Base-by-base conservation (phyloP, 2,329 filamentous ascomycete species). In the Penicillium paneum region DNA sequence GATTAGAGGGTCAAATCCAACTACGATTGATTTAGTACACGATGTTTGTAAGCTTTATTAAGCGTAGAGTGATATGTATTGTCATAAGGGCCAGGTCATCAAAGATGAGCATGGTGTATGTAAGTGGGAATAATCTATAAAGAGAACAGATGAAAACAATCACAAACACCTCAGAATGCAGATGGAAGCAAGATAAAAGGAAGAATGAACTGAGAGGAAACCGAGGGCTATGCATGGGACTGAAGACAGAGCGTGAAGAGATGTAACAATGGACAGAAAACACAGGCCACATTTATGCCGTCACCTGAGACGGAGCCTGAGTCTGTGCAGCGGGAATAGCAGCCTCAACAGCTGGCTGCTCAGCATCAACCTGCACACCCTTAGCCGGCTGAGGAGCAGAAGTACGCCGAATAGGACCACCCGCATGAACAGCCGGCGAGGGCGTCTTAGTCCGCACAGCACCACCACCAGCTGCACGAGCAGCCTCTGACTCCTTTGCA, bases 391-490 rank as follows among this genome's bases (percentile, higher is more conserved):
- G 61, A 2, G 71, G 67, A 45, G 70, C 63, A 42, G 67, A 66
- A 45, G 63, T 66, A 26, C 69, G 71, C 42, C 71, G 70, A 36
- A 74, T 69, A 1, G 71, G 71, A 21, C 71, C 71, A 21, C 64
- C 62, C 11, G 59, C 64, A 41, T 60, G 64, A 15, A 55, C 40
- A 32, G 56, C 46, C 6, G 67, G 57, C 8, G 65, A 61, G 8
- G 54, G 46, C 5, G 60, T 38, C 54, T 72, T 72, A 8, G 57
- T 57, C 12, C 69, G 55, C 3, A 59, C 54, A n/a, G 56, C 60
- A 17, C 60, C 61, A n/a, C 71, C 63, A 10, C 71, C 64, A 21
- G 70, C 71, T 7, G 71, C 71, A 39, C 67, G 65, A 21, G 70
- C 71, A 34, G 71, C 61, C 49, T 72, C 67, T 17, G 68, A 70